A percentile compares a stretch with the other conserved stretches of the same genome.
These are phyloP conservation scores for Saccharomyces pastorianus DNA, from an alignment of 1,139 yeast species.

Conservation along the genomic window DNA sequence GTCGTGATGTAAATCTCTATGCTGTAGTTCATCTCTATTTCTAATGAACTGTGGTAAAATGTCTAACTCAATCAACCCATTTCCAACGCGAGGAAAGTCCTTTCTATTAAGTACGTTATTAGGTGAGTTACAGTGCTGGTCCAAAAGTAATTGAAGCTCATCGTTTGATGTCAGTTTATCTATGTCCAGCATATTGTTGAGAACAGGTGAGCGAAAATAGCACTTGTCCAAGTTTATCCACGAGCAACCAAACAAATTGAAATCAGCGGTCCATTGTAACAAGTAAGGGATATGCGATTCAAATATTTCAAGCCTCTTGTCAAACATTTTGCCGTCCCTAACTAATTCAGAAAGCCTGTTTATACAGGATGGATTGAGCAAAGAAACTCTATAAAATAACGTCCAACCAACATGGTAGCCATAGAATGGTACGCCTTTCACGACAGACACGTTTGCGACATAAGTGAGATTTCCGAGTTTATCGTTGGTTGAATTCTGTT, in stretches of 20 bases:
- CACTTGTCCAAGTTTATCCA: conserved; percentile 46
- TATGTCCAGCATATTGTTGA: conserved; percentile 25
- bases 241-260: conserved; percentile 75
- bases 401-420: conserved; percentile 67
- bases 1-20: conserved; percentile 44
- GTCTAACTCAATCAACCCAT: conserved; percentile 63
- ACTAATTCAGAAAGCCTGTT: conserved; percentile 55
- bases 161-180: conserved; percentile 24
- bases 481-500: neutral
- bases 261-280: conserved; percentile 75
- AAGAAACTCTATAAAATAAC: conserved; percentile 57
- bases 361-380: conserved; percentile 56
- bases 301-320: conserved; percentile 38
- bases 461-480: conserved; percentile 31
- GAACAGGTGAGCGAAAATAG: conserved; percentile 33
- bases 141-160: conserved; percentile 25
- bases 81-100: conserved; percentile 46
- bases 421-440: conserved; percentile 75
- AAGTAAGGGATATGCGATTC: conserved; percentile 77
- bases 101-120: conserved; percentile 15
- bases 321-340: conserved; percentile 38
- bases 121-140: conserved; percentile 11
- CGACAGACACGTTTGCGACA: conserved; percentile 59
- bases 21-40: conserved; percentile 43
- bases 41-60: conserved; percentile 47